Evolutionary conservation across 345 rosid genomes (phyloP).

Genomic region (Pistacia vera): DNA sequence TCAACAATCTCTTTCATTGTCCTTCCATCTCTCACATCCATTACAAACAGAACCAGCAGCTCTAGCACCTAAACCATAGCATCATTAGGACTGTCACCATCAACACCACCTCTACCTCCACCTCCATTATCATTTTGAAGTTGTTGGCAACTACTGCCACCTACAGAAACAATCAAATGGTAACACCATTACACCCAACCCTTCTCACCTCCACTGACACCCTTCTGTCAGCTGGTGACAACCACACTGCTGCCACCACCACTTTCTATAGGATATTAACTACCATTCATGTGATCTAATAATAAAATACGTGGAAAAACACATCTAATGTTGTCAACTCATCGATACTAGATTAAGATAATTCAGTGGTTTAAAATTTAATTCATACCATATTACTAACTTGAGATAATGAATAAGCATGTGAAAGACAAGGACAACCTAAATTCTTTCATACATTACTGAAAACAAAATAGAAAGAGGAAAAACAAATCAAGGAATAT

Average conservation of each 20-base stretch:
- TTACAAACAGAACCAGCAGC: neutral
- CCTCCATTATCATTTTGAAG: neutral
- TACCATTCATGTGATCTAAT: too few species aligned
- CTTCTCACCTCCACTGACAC: neutral
- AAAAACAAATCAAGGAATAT: neutral
- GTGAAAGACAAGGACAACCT: neutral
- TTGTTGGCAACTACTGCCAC: neutral
- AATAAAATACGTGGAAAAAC: too few species aligned
- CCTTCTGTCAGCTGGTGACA: neutral
- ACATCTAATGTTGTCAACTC: too few species aligned
- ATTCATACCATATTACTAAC: neutral
- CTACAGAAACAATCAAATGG: neutral
- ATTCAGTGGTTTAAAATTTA: too few species aligned
- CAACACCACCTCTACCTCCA: neutral
- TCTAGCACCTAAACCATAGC: neutral
- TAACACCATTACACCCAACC: neutral
- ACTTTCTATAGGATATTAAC: neutral
- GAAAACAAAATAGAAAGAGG: neutral
- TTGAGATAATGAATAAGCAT: neutral
- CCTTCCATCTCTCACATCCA: neutral
- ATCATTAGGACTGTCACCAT: neutral
- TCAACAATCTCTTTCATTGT: neutral
- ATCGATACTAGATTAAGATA: too few species aligned
- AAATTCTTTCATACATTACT: slow-evolving; percentile 4
- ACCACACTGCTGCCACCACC: neutral